Base-by-base conservation (phyloP, 805 yeast genomes). In the Candida saitoana region DNA sequence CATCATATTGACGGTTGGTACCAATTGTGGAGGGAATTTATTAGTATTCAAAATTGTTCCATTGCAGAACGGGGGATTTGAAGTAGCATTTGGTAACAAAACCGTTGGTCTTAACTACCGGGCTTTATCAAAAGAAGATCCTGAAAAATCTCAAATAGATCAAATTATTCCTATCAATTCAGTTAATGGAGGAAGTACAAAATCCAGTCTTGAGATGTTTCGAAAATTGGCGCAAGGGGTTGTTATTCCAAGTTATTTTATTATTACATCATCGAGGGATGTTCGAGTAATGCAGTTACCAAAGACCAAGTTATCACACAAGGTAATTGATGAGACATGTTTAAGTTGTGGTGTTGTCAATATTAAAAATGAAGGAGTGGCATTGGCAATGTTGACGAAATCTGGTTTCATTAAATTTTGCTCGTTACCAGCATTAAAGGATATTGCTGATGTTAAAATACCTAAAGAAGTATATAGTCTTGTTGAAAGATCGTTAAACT, bases 1-100 rank as follows among this genome's bases (percentile, higher is more conserved):
- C n/a, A 77, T 90, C 29, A 52, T 86, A 18, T 60, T 90, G 62
- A 62, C 77, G 18, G 84, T 82, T 9, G 98, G 98, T 18, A 84
- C 96, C 0, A 76, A 79, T 42, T 64, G 65, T 12, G 97, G 97
- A 14, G 84, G 75, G 14, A 67, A 86, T 42, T 55, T 88, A 9
- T 46, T 82, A 19, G 71, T 80, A 0, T 87, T 75, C 61, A 80
- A 81, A 52, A 61, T 90, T 2, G 56, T 80, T 3, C 95, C 95
- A 1, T 74, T 72, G 34, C 65, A 73, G 0, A 61, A 72, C 35
- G 71, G 70, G 4, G 93, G 91, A 0, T 88, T 80, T 55, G 64
- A 67, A 20, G 84, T 79, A 0, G 73, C 72, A 18, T 73, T 73
- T 43, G 67, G 76, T 5, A 82, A 65, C 38, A 67, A 63, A 40